Conservation (phyloP, 1,284 basidiomycete species). For the Cutaneotrichosporon spelunceum region DNA sequence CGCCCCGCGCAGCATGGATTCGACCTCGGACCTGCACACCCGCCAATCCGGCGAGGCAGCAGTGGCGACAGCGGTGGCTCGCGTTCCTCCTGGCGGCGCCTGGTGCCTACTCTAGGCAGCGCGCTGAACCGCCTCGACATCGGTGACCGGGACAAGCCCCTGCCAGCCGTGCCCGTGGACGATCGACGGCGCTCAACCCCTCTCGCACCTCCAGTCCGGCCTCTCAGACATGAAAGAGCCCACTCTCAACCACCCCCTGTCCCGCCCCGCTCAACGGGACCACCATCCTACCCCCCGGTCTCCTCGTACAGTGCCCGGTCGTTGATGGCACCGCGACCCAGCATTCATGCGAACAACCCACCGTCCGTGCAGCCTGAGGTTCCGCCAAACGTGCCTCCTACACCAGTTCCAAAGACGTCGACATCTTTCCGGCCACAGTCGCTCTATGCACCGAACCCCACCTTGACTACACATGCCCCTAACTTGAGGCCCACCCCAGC, state of each 20-base stretch:
- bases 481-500: background rate
- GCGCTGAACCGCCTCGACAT: background rate
- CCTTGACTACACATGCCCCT: background rate
- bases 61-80: conserved; percentile 2
- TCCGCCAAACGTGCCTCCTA: background rate
- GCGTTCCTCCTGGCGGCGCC: conserved; percentile 1
- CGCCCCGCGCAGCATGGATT: background rate
- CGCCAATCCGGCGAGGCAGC: background rate
- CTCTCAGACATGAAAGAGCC: background rate
- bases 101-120: background rate
- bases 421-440: conserved; percentile 2
- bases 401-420: background rate
- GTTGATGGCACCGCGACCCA: conserved; percentile 1
- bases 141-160: background rate
- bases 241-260: background rate
- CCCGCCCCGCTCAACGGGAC: conserved; percentile 4
- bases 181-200: conserved; percentile 1
- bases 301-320: conserved; percentile 1
- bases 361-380: background rate
- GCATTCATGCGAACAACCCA: background rate
- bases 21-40: background rate
- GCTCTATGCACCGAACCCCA: background rate
- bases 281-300: background rate
- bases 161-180: background rate
- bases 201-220: background rate